Evolutionary conservation across 495 filamentous ascomycete species (phyloP).

Genomic region (Cetradonia linearis): DNA sequence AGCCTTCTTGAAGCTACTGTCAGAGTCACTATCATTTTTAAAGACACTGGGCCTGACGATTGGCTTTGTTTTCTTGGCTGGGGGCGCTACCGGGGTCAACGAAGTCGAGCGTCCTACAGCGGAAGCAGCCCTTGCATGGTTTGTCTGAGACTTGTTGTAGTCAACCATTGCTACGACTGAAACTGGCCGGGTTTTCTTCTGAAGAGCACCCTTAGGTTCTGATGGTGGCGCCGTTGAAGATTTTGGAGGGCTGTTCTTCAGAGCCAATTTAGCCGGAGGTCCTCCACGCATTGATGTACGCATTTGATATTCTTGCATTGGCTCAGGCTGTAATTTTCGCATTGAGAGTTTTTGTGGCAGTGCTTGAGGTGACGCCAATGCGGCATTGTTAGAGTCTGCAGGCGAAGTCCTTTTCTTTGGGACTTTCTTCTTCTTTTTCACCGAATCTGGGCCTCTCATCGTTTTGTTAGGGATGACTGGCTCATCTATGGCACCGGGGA

Average conservation of each 20-base stretch:
- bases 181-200: constrained; percentile 29
- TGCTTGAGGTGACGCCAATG: constrained; percentile 6
- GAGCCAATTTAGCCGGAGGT: constrained; percentile 22
- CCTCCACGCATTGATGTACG: constrained; percentile 34
- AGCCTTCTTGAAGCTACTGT: constrained; percentile 50
- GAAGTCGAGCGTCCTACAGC: constrained; percentile 10
- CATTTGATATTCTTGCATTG: constrained; percentile 27
- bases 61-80: constrained; percentile 20
- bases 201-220: constrained; percentile 28
- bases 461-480: constrained; percentile 28
- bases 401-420: constrained; percentile 8
- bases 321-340: constrained; percentile 26
- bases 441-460: constrained; percentile 12
- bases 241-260: constrained; percentile 6
- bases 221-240: constrained; percentile 9
- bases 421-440: constrained; percentile 21
- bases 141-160: constrained; percentile 20
- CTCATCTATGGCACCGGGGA: constrained; percentile 38
- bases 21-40: constrained; percentile 49
- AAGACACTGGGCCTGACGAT: constrained; percentile 19
- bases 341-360: constrained; percentile 31
- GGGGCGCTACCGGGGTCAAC: constrained; percentile 17
- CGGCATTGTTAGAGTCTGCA: constrained; percentile 5
- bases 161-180: constrained; percentile 24
- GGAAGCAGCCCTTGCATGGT: constrained; percentile 19